Conservation (phyloP, 1,139 yeast genomes). For the Scheffersomyces titani region DNA sequence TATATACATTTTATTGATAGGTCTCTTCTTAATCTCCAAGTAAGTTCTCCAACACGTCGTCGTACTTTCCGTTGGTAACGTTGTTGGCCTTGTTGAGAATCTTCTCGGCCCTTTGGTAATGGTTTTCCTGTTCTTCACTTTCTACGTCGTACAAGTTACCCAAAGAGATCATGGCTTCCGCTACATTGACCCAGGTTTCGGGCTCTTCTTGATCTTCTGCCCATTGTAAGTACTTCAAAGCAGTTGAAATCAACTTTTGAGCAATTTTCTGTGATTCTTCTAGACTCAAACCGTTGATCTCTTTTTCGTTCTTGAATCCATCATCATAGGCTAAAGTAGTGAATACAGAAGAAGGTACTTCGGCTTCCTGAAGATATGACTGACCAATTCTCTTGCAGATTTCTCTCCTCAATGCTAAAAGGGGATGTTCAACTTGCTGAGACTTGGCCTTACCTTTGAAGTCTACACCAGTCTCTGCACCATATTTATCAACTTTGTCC, state of each 20-base stretch:
- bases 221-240: slow-evolving; percentile 55
- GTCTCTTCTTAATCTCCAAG: slow-evolving; percentile 6
- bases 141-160: slow-evolving; percentile 74
- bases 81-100: slow-evolving; percentile 65
- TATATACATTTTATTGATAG: neutral
- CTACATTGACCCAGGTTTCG: slow-evolving; percentile 75
- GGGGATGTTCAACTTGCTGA: slow-evolving; percentile 6
- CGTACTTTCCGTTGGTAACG: slow-evolving; percentile 73
- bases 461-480: slow-evolving; percentile 12
- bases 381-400: slow-evolving; percentile 59
- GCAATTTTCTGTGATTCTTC: slow-evolving; percentile 53
- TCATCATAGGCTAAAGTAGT: slow-evolving; percentile 60
- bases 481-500: slow-evolving; percentile 29
- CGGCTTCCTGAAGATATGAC: slow-evolving; percentile 63
- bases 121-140: slow-evolving; percentile 61
- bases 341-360: slow-evolving; percentile 56
- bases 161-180: slow-evolving; percentile 79
- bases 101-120: slow-evolving; percentile 68
- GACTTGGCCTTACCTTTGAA: slow-evolving; percentile 8
- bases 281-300: slow-evolving; percentile 40
- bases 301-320: slow-evolving; percentile 42
- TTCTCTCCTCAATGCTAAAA: slow-evolving; percentile 28
- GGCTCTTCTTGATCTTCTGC: slow-evolving; percentile 77
- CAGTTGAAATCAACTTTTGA: slow-evolving; percentile 49
- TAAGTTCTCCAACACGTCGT: slow-evolving; percentile 55